These are phyloP conservation scores for Neophaeococcomyces aloes DNA, from an alignment of 2,329 filamentous ascomycete species.

Conservation along the genomic window DNA sequence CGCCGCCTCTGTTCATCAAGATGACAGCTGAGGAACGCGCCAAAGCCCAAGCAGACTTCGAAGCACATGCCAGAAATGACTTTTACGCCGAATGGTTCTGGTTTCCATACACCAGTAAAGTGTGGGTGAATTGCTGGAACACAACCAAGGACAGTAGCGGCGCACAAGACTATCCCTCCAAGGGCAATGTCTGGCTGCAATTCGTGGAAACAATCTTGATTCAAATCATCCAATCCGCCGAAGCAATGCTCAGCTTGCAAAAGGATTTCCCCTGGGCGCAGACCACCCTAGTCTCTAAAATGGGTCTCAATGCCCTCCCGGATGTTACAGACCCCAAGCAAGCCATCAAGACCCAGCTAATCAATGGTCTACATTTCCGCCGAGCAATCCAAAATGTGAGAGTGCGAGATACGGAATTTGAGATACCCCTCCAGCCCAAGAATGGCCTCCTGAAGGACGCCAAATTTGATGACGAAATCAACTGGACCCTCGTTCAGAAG, in stretches of 20 bases:
- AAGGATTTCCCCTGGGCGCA: conserved; percentile 13
- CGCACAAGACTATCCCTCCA: conserved; percentile 25
- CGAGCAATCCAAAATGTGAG: conserved; percentile 38
- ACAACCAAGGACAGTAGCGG: conserved; percentile 9
- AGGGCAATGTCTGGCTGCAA: conserved; percentile 29
- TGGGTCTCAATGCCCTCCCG: conserved; percentile 26
- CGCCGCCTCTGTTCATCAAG: conserved; percentile 27
- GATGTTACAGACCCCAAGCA: conserved; percentile 12
- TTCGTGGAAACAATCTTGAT: conserved; percentile 26
- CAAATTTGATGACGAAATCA: conserved; percentile 27
- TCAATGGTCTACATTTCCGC: conserved; percentile 38
- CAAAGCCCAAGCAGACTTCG: conserved; percentile 30
- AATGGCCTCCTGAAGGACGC: conserved; percentile 2
- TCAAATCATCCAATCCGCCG: background rate
- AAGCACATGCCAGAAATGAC: conserved; percentile 28
- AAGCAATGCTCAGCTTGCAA: conserved; percentile 1
- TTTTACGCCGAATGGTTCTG: conserved; percentile 43
- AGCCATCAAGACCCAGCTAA: conserved; percentile 31
- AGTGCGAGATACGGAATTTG: conserved; percentile 34
- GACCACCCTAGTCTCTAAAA: conserved; percentile 12
- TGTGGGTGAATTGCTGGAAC: conserved; percentile 40
- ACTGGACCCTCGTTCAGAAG: conserved; percentile 34
- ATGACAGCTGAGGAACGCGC: conserved; percentile 23
- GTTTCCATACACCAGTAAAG: conserved; percentile 36
- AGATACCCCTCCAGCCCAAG: conserved; percentile 33